phyloP scores from a whole-genome alignment of 345 rosid genomes.

The Populus alba region DNA sequence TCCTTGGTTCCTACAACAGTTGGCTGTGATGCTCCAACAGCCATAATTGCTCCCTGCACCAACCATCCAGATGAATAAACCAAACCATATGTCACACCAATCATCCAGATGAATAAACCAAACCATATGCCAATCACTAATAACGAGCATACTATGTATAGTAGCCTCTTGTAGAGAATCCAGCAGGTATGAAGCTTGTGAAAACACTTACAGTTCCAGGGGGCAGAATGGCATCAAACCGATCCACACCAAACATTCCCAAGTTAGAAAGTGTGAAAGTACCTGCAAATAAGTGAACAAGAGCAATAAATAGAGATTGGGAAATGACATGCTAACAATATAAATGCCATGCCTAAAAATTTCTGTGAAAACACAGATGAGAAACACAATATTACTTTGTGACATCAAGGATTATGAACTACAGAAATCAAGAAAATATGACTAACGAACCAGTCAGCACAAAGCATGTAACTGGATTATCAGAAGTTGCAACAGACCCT shows the following conservation, averaged over 20 bases:
- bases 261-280: constrained; percentile 96
- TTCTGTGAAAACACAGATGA: neutral
- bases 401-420: neutral
- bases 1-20: constrained; percentile 79
- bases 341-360: neutral
- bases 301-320: neutral
- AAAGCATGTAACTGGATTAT: neutral
- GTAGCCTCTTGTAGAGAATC: constrained; percentile 1
- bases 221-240: constrained; percentile 94
- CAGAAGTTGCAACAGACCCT: neutral
- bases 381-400: neutral
- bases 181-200: neutral
- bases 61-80: neutral
- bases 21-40: constrained; percentile 91
- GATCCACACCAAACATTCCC: constrained; percentile 96
- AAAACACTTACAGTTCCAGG: constrained; percentile 81
- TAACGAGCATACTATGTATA: neutral
- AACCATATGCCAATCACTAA: neutral
- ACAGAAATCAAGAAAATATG: neutral
- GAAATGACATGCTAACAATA: neutral
- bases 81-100: neutral
- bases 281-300: constrained; percentile 38
- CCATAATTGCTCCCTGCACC: constrained; percentile 97
- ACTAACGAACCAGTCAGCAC: neutral
- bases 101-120: neutral